These are phyloP conservation scores for Myxozyma sirexii DNA, from an alignment of 805 yeast genomes.

Conservation along the genomic window DNA sequence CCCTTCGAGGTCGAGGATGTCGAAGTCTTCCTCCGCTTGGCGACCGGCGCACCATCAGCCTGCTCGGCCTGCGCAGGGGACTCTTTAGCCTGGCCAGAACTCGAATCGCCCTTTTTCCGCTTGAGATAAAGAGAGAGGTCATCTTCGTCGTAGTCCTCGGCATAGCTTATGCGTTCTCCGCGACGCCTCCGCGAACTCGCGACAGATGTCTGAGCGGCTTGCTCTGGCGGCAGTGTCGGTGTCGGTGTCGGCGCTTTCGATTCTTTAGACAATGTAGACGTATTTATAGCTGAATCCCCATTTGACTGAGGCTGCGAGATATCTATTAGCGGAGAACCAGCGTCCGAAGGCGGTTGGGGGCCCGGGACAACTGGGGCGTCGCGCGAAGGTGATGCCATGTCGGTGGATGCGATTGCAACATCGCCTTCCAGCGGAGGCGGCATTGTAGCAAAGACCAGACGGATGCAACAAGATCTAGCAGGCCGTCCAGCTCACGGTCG, in stretches of 20 bases:
- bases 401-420: background rate
- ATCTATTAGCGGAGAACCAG: background rate
- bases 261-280: too few species aligned
- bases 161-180: constrained; percentile 37
- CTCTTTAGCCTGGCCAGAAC: constrained; percentile 31
- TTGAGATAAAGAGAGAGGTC: constrained; percentile 10
- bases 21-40: constrained; percentile 6
- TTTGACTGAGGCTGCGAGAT: background rate
- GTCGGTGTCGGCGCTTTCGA: too few species aligned
- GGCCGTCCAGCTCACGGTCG: background rate
- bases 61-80: constrained; percentile 40
- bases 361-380: background rate
- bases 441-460: background rate
- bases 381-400: constrained; percentile 3
- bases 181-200: constrained; percentile 24
- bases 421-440: constrained; percentile 11
- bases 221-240: background rate
- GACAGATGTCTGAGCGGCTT: background rate
- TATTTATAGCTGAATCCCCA: too few species aligned
- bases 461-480: background rate
- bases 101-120: constrained; percentile 28
- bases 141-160: constrained; percentile 35
- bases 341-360: background rate
- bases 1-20: constrained; percentile 2
- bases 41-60: constrained; percentile 30